A percentile compares a stretch with the other conserved stretches of the same genome.
Conservation (phyloP, 768 basidiomycete genomes). For the Boletus subparvulus region DNA sequence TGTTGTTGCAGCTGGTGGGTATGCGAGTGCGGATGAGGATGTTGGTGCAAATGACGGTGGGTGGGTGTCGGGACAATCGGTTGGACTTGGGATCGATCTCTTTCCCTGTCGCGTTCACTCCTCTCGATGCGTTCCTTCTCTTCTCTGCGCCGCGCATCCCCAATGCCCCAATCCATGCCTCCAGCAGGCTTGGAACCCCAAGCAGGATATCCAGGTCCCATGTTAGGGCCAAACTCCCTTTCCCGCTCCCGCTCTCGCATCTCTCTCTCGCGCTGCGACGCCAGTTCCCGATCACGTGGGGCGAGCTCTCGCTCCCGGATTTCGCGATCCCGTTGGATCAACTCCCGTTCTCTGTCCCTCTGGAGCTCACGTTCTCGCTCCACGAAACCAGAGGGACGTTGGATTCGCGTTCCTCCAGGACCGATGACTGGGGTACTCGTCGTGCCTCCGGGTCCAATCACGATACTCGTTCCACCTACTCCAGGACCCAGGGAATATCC, state of each 20-base stretch:
- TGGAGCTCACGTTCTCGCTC: conserved; percentile 30
- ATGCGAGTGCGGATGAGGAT: conserved; percentile 34
- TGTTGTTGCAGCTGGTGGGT: conserved; percentile 35
- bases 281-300: conserved; percentile 24
- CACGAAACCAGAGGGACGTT: conserved; percentile 31
- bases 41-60: conserved; percentile 36
- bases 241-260: conserved; percentile 25
- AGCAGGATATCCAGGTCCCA: conserved; percentile 22
- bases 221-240: conserved; percentile 27
- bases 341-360: conserved; percentile 27
- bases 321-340: conserved; percentile 31
- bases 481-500: conserved; percentile 25
- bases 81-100: conserved; percentile 31
- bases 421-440: conserved; percentile 17
- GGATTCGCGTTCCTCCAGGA: conserved; percentile 21
- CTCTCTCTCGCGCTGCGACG: conserved; percentile 24
- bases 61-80: conserved; percentile 21
- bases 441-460: conserved; percentile 27
- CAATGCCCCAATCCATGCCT: conserved; percentile 33
- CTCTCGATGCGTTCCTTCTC: conserved; percentile 28
- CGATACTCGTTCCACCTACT: conserved; percentile 19
- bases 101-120: conserved; percentile 29
- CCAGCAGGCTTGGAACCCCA: conserved; percentile 36
- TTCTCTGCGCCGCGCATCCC: conserved; percentile 38
- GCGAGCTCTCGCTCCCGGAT: conserved; percentile 22